These are phyloP conservation scores for Plasmodium adleri DNA, from an alignment of 169 alveolate species.

Conservation along the genomic window DNA sequence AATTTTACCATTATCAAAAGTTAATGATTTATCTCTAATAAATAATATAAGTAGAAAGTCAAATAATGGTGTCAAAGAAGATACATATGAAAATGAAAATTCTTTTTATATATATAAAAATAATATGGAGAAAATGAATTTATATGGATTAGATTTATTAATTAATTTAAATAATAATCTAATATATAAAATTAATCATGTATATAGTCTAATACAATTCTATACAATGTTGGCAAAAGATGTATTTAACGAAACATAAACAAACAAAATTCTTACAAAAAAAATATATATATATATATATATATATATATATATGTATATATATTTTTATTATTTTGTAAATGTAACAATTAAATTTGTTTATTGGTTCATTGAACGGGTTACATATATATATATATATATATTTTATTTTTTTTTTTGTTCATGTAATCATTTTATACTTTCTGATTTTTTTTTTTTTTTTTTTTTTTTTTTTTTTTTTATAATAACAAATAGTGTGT, in stretches of 20 bases:
- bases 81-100: slow-evolving; percentile 19
- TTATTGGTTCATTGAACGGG: too few species aligned
- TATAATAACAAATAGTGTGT: too few species aligned
- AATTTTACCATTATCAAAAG: slow-evolving; percentile 35
- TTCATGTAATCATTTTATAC: too few species aligned
- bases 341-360: too few species aligned
- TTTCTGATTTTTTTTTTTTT: too few species aligned
- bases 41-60: slow-evolving; percentile 46
- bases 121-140: slow-evolving; percentile 33
- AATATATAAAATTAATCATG: slow-evolving; percentile 38
- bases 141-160: slow-evolving; percentile 49
- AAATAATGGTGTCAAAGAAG: slow-evolving; percentile 19
- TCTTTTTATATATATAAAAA: slow-evolving; percentile 53
- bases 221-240: slow-evolving; percentile 52
- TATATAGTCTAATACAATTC: slow-evolving; percentile 53
- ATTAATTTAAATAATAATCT: slow-evolving; percentile 40
- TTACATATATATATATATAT: too few species aligned
- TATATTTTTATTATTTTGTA: neutral
- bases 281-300: too few species aligned
- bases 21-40: slow-evolving; percentile 54
- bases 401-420: too few species aligned
- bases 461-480: too few species aligned
- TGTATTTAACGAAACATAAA: slow-evolving; percentile 30
- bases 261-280: neutral
- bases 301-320: too few species aligned